Conservation (phyloP, 768 basidiomycete species). For the Mycena galopus region DNA sequence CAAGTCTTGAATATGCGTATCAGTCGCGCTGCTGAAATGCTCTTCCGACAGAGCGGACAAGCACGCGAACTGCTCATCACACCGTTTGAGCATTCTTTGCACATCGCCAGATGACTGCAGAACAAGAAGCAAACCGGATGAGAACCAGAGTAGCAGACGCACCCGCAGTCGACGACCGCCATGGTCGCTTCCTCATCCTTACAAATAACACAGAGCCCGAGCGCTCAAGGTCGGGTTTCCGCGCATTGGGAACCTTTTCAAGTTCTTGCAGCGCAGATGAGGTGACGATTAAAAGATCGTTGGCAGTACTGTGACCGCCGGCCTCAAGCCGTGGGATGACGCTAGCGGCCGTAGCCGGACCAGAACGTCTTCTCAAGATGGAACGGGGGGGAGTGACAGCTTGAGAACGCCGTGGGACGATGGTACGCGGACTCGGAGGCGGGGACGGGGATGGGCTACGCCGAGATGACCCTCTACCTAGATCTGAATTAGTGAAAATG, state of each 20-base stretch:
- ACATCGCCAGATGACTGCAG: slow-evolving; percentile 82
- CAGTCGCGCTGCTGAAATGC: slow-evolving; percentile 79
- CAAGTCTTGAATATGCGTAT: slow-evolving; percentile 79
- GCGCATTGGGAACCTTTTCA: too few species aligned
- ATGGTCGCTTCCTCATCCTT: slow-evolving; percentile 96
- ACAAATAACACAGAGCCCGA: slow-evolving; percentile 90
- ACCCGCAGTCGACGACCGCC: slow-evolving; percentile 96
- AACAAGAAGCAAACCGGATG: neutral
- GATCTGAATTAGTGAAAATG: neutral
- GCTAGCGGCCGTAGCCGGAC: neutral
- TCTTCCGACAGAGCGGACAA: slow-evolving; percentile 91
- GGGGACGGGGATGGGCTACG: neutral
- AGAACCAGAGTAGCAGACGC: slow-evolving; percentile 44
- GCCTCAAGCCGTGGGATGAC: neutral
- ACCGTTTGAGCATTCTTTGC: slow-evolving; percentile 81
- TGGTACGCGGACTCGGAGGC: too few species aligned
- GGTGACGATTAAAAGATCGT: too few species aligned
- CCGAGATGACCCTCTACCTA: neutral
- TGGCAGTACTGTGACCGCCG: neutral
- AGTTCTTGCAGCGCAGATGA: too few species aligned
- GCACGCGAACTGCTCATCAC: slow-evolving; percentile 87
- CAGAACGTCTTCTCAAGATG: neutral
- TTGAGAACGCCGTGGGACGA: neutral
- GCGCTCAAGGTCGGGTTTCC: slow-evolving; percentile 41
- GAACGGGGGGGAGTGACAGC: neutral